Evolutionary conservation across 2,329 filamentous ascomycete species (phyloP).

Genomic region (Teratosphaeria destructans): DNA sequence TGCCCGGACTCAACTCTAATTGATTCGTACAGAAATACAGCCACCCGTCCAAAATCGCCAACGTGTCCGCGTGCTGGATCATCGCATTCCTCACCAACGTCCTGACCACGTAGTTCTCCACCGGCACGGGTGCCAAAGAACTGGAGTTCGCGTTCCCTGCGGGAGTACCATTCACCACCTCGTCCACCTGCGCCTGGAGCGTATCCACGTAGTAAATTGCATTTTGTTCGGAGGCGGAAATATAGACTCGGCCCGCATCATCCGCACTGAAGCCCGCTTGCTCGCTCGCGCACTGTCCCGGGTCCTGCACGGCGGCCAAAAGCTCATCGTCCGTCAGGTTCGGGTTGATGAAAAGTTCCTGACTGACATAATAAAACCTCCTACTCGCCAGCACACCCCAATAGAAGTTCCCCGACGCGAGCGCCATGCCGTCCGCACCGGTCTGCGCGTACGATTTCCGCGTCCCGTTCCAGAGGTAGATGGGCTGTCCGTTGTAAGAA

Average conservation of each 20-base stretch:
- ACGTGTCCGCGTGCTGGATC: slow-evolving; percentile 34
- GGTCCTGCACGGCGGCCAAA: slow-evolving; percentile 27
- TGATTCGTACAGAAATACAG: slow-evolving; percentile 36
- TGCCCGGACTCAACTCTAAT: slow-evolving; percentile 25
- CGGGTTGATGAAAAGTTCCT: slow-evolving; percentile 24
- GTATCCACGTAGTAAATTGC: slow-evolving; percentile 36
- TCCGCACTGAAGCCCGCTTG: slow-evolving; percentile 35
- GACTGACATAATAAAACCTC: slow-evolving; percentile 32
- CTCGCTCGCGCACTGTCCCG: slow-evolving; percentile 31
- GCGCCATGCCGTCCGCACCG: slow-evolving; percentile 24
- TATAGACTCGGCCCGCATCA: slow-evolving; percentile 32
- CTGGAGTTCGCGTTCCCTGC: slow-evolving; percentile 11
- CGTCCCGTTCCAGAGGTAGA: slow-evolving; percentile 20
- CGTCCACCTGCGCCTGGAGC: slow-evolving; percentile 23
- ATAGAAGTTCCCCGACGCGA: slow-evolving; percentile 32
- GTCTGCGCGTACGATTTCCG: slow-evolving; percentile 12
- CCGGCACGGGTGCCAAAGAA: slow-evolving; percentile 23
- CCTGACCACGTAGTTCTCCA: slow-evolving; percentile 31
- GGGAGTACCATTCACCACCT: slow-evolving; percentile 26
- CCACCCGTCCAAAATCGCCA: slow-evolving; percentile 32
- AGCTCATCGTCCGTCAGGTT: slow-evolving; percentile 27
- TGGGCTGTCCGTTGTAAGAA: slow-evolving; percentile 23
- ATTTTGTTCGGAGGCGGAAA: slow-evolving; percentile 34
- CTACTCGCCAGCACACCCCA: slow-evolving; percentile 33
- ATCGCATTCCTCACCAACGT: slow-evolving; percentile 30